Base-by-base conservation (phyloP, 441 rosid genomes). In the Sinapis alba region DNA sequence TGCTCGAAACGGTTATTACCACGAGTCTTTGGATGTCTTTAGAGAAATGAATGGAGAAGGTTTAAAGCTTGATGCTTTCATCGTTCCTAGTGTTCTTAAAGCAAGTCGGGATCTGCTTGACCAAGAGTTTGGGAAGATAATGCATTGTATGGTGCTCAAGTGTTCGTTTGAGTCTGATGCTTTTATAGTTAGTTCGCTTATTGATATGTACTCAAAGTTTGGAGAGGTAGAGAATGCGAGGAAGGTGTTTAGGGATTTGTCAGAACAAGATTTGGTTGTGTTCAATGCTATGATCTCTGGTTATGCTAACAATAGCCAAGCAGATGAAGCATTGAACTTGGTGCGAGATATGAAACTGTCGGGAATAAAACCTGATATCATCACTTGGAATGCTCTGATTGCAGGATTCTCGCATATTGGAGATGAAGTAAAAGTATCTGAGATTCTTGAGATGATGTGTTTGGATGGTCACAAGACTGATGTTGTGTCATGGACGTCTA, bases 191-290 rank as follows among this genome's bases (percentile, higher is more conserved):
- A 87, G 88, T 65, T 83, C 94, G 0, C 82, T 93, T 82, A 83
- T 92, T 43, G 97, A 86, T 75, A 95, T 89, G 96, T 91, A 95
- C 34, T 85, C 87, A n/a, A 95, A 81, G 82, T 88, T 90, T 26
- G 81, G 88, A 1, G 72, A 75, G 18, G 79, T 88, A 6, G 82
- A 71, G 12, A 79, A 76, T 38, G 93, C 92, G 2, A 80, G 79
- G 75, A 65, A 24, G 32, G 87, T 83, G 53, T 89, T 92, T 13
- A 83, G 81, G 43, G 81, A 51, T 73, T 81, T 83, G 83, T 71
- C 16, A 32, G 82, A 68, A 78, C 86, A 84, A 34, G 97, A 94
- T 84, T 71, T 88, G 79, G 94, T 86, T 23, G 80, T 87, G 5
- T 77, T 88, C 78, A 92, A 94, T 74, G 89, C 93, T 64, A 71